phyloP scores from a whole-genome alignment of 2,329 filamentous ascomycete genomes.

The Aspergillus latus region DNA sequence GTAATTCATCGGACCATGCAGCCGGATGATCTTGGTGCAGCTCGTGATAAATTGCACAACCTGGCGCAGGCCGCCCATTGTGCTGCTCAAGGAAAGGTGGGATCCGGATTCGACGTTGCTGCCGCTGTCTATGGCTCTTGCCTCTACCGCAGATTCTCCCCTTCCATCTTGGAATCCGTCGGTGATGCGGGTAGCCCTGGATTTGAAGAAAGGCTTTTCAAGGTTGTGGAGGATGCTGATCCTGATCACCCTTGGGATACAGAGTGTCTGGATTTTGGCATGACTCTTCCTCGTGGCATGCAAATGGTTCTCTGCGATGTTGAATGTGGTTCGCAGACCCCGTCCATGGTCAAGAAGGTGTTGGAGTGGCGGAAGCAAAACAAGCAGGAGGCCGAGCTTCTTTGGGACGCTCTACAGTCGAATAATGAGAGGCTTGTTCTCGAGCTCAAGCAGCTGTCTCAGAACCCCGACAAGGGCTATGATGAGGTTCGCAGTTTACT shows the following conservation, averaged over 20 bases:
- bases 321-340: conserved; percentile 88
- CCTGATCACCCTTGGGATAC: conserved; percentile 68
- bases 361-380: conserved; percentile 74
- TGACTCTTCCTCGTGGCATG: conserved; percentile 70
- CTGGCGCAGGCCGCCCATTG: conserved; percentile 92
- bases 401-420: conserved; percentile 75
- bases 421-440: conserved; percentile 70
- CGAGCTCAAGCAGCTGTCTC: conserved; percentile 58
- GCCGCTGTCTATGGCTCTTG: conserved; percentile 90
- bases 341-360: conserved; percentile 92
- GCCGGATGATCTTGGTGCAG: conserved; percentile 46
- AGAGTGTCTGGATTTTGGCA: conserved; percentile 67
- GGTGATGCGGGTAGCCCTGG: conserved; percentile 65
- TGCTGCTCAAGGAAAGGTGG: conserved; percentile 93
- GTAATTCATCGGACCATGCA: conserved; percentile 47
- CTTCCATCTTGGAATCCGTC: conserved; percentile 65
- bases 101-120: conserved; percentile 93
- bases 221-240: conserved; percentile 63
- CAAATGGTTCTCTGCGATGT: conserved; percentile 93
- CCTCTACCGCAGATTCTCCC: conserved; percentile 89
- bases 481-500: conserved; percentile 55
- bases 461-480: conserved; percentile 47
- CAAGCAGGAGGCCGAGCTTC: conserved; percentile 59
- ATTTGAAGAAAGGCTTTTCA: conserved; percentile 66
- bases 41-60: conserved; percentile 74